A percentile compares a stretch with the other conserved stretches of the same genome.
These are phyloP conservation scores for Ogataea trehalophila DNA, from an alignment of 805 yeast genomes.

Conservation along the genomic window DNA sequence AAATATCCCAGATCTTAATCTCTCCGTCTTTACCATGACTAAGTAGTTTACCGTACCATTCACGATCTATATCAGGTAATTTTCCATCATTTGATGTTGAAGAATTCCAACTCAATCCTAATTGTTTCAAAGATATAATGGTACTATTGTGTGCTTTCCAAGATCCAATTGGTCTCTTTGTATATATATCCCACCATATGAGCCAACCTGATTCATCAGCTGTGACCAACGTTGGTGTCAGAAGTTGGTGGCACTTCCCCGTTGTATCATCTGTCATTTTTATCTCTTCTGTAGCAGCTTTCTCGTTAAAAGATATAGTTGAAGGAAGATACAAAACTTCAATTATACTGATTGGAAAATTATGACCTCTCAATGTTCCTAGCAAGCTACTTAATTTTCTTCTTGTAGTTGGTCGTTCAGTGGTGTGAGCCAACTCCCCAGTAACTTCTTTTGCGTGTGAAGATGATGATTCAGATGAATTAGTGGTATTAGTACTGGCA, in stretches of 20 bases:
- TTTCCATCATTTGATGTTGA: constrained; percentile 2
- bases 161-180: constrained; percentile 48
- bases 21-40: constrained; percentile 69
- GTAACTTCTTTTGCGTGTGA: too few species aligned
- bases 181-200: constrained; percentile 58
- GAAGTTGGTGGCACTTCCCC: constrained; percentile 13
- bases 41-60: constrained; percentile 38
- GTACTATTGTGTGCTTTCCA: constrained; percentile 58
- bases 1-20: constrained; percentile 41
- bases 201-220: constrained; percentile 62
- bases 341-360: constrained; percentile 6
- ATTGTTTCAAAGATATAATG: constrained; percentile 46
- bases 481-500: too few species aligned
- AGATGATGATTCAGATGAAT: too few species aligned
- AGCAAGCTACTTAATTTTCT: constrained; percentile 5
- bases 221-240: constrained; percentile 39
- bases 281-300: too few species aligned
- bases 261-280: neutral
- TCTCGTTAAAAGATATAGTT: constrained; percentile 2
- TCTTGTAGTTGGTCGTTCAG: neutral
- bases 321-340: constrained; percentile 19
- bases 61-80: constrained; percentile 19
- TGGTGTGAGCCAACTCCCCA: too few species aligned
- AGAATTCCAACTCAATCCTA: constrained; percentile 32
- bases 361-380: constrained; percentile 15